Base-by-base conservation (phyloP, 371 early-diverging fungal genomes). In the Rhizopus sp. region DNA sequence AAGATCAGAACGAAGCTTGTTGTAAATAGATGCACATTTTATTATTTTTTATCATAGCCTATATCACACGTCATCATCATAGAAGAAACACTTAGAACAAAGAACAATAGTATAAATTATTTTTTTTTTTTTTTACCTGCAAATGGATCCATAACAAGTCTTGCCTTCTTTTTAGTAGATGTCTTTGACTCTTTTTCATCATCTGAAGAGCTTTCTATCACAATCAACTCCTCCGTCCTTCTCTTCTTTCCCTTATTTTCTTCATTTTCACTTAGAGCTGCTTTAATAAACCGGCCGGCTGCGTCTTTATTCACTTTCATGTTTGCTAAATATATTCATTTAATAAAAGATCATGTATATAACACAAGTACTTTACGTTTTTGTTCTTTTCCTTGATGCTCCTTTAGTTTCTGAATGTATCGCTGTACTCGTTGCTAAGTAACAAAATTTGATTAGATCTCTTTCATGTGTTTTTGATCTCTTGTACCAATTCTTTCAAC, bases 221-320 rank as follows among this genome's bases (percentile, higher is more conserved):
- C 23, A 23, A 23, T 23, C 23, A 23, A 23, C 2, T 23, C 23
- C 23, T 23, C 23, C 23, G 23, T 41, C 39, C 5, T 55, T 58
- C 23, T 59, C 57, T 50, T 53, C 13, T 17, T 31, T 40, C 40
- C 46, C 51, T 50, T 46, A 53, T 48, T 15, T 39, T 2, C 53
- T 50, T 23, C 13, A 23, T 53, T 37, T 32, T 60, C 57, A 16
- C 30, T 38, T 9, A 65, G 48, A 29, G 82, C 81, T 32, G 76
- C 69, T 41, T 68, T 75, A 57, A 84, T 80, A 53, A 84, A 81
- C 57, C 85, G 55, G 44, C 64, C 70, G 7, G 85, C 85, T 29
- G 85, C 85, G 29, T 70, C 78, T 61, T 74, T 82, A 60, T 84
- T 70, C 10, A 84, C 65, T 33, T 60, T 65, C 77, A 81, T 71